These are phyloP conservation scores for Nothophytophthora sp. DNA, from an alignment of 352 stramenopile species.

Conservation along the genomic window DNA sequence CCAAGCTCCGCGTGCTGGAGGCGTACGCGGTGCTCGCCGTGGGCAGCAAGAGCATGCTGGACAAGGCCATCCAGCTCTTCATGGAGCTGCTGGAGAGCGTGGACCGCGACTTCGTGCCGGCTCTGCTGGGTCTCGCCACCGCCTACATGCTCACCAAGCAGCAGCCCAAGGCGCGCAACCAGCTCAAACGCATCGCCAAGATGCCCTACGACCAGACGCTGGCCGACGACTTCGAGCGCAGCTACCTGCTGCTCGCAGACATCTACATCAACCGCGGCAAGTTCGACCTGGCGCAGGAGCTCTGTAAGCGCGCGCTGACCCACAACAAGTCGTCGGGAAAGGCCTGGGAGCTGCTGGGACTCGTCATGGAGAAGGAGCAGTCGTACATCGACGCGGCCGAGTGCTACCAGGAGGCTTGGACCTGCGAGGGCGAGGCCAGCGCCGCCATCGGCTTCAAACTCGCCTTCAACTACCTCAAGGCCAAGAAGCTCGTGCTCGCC, in stretches of 20 bases:
- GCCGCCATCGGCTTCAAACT: conserved; percentile 94
- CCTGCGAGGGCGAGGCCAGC: conserved; percentile 80
- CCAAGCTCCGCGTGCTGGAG: conserved; percentile 84
- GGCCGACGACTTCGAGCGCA: conserved; percentile 93
- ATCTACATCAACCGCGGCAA: conserved; percentile 93
- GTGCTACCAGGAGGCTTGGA: conserved; percentile 92
- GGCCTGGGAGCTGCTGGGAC: conserved; percentile 93
- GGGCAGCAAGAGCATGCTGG: conserved; percentile 80
- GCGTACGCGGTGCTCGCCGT: conserved; percentile 85
- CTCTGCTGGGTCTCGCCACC: conserved; percentile 86
- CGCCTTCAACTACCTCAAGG: conserved; percentile 97
- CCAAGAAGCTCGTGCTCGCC: conserved; percentile 87
- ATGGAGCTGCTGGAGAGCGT: conserved; percentile 89
- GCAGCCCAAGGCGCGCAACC: conserved; percentile 91
- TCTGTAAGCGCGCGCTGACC: conserved; percentile 92
- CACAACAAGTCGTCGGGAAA: conserved; percentile 93
- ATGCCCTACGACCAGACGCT: conserved; percentile 90
- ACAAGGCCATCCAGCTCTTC: conserved; percentile 91
- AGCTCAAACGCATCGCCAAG: conserved; percentile 95
- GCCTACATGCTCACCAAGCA: conserved; percentile 94
- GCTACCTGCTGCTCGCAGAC: conserved; percentile 93
- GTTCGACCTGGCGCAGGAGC: conserved; percentile 92
- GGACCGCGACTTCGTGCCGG: conserved; percentile 89
- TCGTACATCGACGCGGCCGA: conserved; percentile 93
- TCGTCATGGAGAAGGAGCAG: conserved; percentile 96